These are phyloP conservation scores for Thelonectria olida DNA, from an alignment of 2,329 filamentous ascomycete genomes.

Conservation along the genomic window DNA sequence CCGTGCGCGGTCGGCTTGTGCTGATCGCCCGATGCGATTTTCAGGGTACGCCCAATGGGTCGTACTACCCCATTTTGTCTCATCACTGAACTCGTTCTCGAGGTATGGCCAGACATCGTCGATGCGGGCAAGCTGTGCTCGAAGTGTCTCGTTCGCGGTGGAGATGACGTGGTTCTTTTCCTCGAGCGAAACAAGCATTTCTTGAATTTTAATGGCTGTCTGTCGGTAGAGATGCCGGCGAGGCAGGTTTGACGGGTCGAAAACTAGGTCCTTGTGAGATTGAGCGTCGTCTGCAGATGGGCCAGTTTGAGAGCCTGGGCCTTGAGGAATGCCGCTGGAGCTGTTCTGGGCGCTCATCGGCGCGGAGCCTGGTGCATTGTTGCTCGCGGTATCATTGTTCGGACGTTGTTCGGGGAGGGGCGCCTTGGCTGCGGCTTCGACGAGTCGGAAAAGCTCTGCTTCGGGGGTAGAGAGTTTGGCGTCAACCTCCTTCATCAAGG, in stretches of 20 bases:
- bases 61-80: constrained; percentile 90
- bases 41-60: constrained; percentile 97
- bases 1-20: constrained; percentile 76
- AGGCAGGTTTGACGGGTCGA: constrained; percentile 67
- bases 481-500: constrained; percentile 95
- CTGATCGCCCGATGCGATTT: constrained; percentile 73
- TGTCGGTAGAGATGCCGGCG: constrained; percentile 81
- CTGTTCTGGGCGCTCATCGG: constrained; percentile 62
- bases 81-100: constrained; percentile 89
- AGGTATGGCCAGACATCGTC: constrained; percentile 89
- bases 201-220: constrained; percentile 79
- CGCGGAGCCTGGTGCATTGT: constrained; percentile 53
- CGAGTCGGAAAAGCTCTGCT: constrained; percentile 79
- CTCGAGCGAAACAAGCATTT: constrained; percentile 89
- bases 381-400: constrained; percentile 55
- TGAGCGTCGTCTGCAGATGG: constrained; percentile 56
- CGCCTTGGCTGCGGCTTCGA: constrained; percentile 69
- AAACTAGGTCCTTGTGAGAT: constrained; percentile 54
- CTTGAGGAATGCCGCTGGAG: constrained; percentile 51
- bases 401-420: constrained; percentile 57
- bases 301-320: constrained; percentile 48
- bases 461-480: constrained; percentile 93
- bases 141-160: constrained; percentile 88
- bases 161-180: constrained; percentile 98
- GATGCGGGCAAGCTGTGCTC: constrained; percentile 84